phyloP scores from a whole-genome alignment of 371 early-diverging fungal species.

The Rhizomucor pusillus region DNA sequence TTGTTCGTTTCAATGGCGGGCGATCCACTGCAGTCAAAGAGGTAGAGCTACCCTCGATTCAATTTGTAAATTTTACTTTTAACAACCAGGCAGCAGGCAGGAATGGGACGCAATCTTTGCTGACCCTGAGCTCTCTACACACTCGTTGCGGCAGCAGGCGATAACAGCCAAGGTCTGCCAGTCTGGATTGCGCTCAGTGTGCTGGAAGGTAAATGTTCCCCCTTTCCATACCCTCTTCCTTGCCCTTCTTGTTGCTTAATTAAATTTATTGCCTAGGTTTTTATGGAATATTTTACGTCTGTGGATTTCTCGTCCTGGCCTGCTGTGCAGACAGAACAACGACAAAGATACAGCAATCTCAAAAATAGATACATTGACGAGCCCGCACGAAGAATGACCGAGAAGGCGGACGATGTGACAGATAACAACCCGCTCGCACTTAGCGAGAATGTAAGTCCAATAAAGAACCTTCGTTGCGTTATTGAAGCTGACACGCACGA shows the following conservation, averaged over 20 bases:
- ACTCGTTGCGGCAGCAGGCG: constrained; percentile 34
- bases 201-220: constrained; percentile 38
- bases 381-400: constrained; percentile 49
- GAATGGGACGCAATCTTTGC: constrained; percentile 30
- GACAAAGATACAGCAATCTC: constrained; percentile 67
- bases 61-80: too few species aligned
- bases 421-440: constrained; percentile 84
- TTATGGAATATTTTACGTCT: constrained; percentile 53
- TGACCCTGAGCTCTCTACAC: constrained; percentile 21
- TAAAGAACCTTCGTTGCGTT: too few species aligned
- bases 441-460: constrained; percentile 64
- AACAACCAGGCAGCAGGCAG: constrained; percentile 9
- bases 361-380: constrained; percentile 67
- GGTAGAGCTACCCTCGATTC: too few species aligned
- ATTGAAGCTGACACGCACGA: too few species aligned
- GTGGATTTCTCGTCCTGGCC: constrained; percentile 62
- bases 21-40: too few species aligned
- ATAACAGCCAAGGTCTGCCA: constrained; percentile 36
- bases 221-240: not conserved
- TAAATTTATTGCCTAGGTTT: constrained; percentile 36
- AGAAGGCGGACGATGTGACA: constrained; percentile 46
- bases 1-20: too few species aligned
- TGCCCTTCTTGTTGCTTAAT: not conserved
- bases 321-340: constrained; percentile 54
- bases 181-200: constrained; percentile 42